Percentiles rank a stretch among this genome's conserved stretches.
phyloP scores from a whole-genome alignment of 2,329 filamentous ascomycete genomes.

The Xylaria digitata region DNA sequence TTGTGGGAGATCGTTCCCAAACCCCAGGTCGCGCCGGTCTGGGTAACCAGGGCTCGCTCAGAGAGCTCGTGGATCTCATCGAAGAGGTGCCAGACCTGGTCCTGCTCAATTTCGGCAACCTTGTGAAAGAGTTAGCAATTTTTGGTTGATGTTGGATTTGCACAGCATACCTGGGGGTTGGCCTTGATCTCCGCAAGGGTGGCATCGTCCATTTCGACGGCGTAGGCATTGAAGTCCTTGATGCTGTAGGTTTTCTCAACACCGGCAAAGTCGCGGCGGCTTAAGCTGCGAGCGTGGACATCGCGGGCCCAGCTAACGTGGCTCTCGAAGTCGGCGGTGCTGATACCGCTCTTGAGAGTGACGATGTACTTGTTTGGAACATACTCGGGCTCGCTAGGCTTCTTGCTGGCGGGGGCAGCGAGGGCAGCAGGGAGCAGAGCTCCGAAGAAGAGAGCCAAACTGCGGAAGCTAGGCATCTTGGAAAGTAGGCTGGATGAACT shows the following conservation, averaged over 20 bases:
- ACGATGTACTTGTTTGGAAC: conserved; percentile 51
- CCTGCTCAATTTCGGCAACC: conserved; percentile 49
- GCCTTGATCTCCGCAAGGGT: conserved; percentile 47
- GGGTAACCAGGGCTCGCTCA: conserved; percentile 48
- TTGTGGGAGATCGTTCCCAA: conserved; percentile 60
- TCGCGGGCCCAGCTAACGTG: conserved; percentile 52
- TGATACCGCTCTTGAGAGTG: conserved; percentile 48
- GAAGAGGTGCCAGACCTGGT: conserved; percentile 47
- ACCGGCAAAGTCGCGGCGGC: conserved; percentile 50
- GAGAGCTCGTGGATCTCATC: conserved; percentile 40
- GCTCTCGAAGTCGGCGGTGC: conserved; percentile 48
- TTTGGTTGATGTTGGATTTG: background rate
- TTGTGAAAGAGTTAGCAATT: conserved; percentile 28
- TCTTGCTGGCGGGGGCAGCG: conserved; percentile 44
- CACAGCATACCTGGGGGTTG: conserved; percentile 40
- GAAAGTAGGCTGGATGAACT: conserved; percentile 9
- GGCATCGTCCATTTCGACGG: conserved; percentile 57
- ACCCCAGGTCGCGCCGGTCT: conserved; percentile 55
- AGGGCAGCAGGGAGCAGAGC: conserved; percentile 48
- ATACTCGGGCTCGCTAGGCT: conserved; percentile 40
- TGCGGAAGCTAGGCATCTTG: conserved; percentile 47
- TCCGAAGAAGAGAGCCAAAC: conserved; percentile 47
- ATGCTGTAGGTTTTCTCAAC: conserved; percentile 58
- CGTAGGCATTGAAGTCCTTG: conserved; percentile 56
- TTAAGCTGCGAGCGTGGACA: conserved; percentile 53